These are phyloP conservation scores for Calonectria naviculata DNA, from an alignment of 2,329 filamentous ascomycete species.

Conservation along the genomic window DNA sequence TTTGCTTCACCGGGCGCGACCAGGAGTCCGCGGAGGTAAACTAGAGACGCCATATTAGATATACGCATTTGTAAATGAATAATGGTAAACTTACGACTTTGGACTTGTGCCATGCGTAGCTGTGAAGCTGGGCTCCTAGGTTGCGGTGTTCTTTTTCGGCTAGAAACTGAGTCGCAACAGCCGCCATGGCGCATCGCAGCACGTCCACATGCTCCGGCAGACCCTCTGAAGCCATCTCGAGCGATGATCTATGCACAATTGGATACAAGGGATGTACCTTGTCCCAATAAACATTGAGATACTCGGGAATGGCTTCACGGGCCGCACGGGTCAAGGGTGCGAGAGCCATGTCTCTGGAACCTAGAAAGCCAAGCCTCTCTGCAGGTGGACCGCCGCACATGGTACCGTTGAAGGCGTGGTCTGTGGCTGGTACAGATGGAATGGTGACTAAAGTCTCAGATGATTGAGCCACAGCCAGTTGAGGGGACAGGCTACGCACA, in stretches of 20 bases:
- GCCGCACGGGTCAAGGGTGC: slow-evolving; percentile 52
- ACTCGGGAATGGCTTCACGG: slow-evolving; percentile 58
- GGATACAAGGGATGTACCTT: slow-evolving; percentile 60
- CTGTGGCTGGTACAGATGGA: slow-evolving; percentile 51
- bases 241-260: slow-evolving; percentile 60
- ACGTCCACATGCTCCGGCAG: slow-evolving; percentile 52
- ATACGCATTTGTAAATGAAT: background rate
- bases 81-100: slow-evolving; percentile 56
- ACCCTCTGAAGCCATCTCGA: slow-evolving; percentile 48
- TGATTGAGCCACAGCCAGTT: slow-evolving; percentile 57
- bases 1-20: slow-evolving; percentile 63
- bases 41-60: slow-evolving; percentile 44
- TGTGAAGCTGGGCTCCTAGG: slow-evolving; percentile 62
- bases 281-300: slow-evolving; percentile 66
- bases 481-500: slow-evolving; percentile 63
- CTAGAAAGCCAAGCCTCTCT: slow-evolving; percentile 50
- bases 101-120: slow-evolving; percentile 61
- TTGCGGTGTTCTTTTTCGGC: slow-evolving; percentile 60
- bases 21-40: slow-evolving; percentile 53
- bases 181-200: slow-evolving; percentile 66
- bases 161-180: slow-evolving; percentile 65
- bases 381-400: slow-evolving; percentile 55
- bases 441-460: slow-evolving; percentile 62
- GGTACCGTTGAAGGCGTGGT: slow-evolving; percentile 47
- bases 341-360: slow-evolving; percentile 35